These are phyloP conservation scores for Brasenia schreberi DNA, from an alignment of 164 flowering plant species.

Conservation along the genomic window DNA sequence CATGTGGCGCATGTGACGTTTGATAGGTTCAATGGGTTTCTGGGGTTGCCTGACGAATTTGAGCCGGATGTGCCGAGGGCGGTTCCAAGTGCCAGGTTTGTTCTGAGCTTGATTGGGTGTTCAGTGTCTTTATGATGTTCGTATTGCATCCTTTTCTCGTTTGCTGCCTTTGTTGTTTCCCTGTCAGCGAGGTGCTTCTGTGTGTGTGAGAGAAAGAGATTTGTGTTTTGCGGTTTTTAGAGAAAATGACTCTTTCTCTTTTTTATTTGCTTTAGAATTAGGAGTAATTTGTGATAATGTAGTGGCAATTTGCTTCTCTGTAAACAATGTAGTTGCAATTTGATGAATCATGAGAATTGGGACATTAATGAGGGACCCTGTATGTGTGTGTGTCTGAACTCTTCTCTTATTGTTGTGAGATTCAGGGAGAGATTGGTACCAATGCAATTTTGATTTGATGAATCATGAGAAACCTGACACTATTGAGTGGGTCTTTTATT, in stretches of 20 bases:
- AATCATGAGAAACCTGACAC: no score
- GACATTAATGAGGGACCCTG: no score
- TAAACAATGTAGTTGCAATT: no score
- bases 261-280: not conserved
- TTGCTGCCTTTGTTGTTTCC: not conserved
- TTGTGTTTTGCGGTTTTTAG: not conserved
- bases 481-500: no score
- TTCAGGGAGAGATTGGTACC: no score
- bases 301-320: no score
- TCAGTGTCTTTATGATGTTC: not conserved
- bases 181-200: not conserved
- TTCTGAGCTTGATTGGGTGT: not conserved
- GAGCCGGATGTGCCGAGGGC: slow-evolving; percentile 80
- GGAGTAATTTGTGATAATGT: no score
- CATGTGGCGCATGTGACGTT: slow-evolving; percentile 96
- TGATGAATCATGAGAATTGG: no score
- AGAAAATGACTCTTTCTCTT: slow-evolving; percentile 1
- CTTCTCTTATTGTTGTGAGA: no score
- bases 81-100: slow-evolving; percentile 91
- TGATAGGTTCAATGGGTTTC: slow-evolving; percentile 85
- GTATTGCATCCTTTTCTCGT: not conserved
- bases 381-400: no score
- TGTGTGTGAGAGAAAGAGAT: not conserved
- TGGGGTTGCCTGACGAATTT: slow-evolving; percentile 89
- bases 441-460: no score